Evolutionary conservation across 441 rosid species (phyloP).

Genomic region (Euphorbia celastroides): DNA sequence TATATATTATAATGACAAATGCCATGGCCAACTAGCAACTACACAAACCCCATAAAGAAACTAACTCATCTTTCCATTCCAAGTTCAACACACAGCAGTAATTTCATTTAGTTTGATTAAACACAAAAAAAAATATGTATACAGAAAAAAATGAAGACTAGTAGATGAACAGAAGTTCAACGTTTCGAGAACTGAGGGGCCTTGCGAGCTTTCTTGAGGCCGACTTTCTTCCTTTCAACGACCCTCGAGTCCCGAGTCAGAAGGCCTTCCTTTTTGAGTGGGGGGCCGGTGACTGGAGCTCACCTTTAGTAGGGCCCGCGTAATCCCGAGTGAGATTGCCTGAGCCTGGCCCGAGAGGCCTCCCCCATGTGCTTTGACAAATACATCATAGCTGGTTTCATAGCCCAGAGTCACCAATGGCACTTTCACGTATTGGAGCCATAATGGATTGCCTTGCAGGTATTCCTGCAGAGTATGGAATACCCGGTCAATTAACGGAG

Average conservation of each 20-base stretch:
- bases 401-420: conserved; percentile 75
- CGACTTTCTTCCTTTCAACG: conserved; percentile 93
- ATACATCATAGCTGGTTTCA: conserved; percentile 74
- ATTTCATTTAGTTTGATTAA: background rate
- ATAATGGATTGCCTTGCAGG: conserved; percentile 89
- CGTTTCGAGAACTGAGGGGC: conserved; percentile 92
- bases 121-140: background rate
- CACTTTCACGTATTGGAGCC: conserved; percentile 83
- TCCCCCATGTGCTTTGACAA: conserved; percentile 92
- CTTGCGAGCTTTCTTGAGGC: conserved; percentile 95
- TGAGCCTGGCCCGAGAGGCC: conserved; percentile 98
- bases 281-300: conserved; percentile 62
- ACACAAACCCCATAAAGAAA: background rate
- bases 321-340: conserved; percentile 81
- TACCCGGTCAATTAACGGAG: conserved; percentile 18
- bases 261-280: conserved; percentile 74
- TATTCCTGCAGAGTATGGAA: conserved; percentile 55
- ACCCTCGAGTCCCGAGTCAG: conserved; percentile 85
- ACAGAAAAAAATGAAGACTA: background rate
- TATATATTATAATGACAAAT: no score
- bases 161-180: conserved; percentile 24
- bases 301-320: conserved; percentile 83
- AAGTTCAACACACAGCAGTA: background rate
- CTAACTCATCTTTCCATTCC: background rate
- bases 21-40: background rate